phyloP scores from a whole-genome alignment of 345 rosid species.

The Eucalyptus regnans region DNA sequence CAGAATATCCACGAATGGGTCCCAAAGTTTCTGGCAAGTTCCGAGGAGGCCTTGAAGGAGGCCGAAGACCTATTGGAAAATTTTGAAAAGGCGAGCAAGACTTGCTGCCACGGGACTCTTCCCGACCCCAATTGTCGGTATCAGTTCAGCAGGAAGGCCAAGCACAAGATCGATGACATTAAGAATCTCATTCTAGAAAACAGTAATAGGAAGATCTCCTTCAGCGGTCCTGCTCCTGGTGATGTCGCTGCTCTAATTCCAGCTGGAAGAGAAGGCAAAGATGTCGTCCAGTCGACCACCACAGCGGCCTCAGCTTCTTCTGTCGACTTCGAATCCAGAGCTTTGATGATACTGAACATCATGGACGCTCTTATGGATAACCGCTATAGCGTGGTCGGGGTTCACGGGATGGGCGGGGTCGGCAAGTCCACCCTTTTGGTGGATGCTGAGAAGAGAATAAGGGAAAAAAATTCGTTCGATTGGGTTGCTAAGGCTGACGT shows the following conservation, averaged over 20 bases:
- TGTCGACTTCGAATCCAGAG: not conserved
- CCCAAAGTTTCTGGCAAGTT: not conserved
- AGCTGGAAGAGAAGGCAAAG: not conserved
- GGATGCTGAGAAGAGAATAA: too few species aligned
- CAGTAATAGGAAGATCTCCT: not conserved
- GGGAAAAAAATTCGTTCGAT: not conserved
- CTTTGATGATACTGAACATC: not conserved
- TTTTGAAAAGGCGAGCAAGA: not conserved
- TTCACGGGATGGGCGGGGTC: too few species aligned
- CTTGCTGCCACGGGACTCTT: not conserved
- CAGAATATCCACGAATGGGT: not conserved
- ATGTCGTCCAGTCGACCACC: not conserved
- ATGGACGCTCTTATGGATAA: not conserved
- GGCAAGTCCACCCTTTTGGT: too few species aligned
- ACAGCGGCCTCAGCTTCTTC: not conserved
- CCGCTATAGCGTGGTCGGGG: too few species aligned
- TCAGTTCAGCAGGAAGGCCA: not conserved
- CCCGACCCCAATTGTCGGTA: not conserved
- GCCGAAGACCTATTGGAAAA: rapidly evolving
- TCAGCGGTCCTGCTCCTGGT: not conserved
- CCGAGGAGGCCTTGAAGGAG: not conserved
- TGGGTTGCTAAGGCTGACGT: not conserved
- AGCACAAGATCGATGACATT: not conserved
- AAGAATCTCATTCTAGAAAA: not conserved
- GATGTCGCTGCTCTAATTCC: not conserved